Evolutionary conservation across 2,329 filamentous ascomycete genomes (phyloP).

Genomic region (Ustilaginoidea virens): DNA sequence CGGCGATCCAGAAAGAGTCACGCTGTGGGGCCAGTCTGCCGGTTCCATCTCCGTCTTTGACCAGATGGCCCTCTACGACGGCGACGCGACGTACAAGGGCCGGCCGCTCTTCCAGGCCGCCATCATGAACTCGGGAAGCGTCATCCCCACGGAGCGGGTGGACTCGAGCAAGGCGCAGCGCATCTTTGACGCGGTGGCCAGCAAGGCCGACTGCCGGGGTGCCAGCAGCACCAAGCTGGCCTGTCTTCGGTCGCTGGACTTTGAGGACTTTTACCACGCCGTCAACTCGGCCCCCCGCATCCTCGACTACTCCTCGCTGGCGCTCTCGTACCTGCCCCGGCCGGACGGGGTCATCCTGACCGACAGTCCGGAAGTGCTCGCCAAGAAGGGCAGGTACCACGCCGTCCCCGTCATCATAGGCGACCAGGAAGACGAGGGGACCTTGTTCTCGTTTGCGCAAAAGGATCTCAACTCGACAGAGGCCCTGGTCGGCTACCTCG

Average conservation of each 20-base stretch:
- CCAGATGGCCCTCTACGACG: too few species aligned
- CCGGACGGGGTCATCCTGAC: slow-evolving; percentile 1
- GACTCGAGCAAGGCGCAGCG: slow-evolving; percentile 1
- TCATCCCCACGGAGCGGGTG: neutral
- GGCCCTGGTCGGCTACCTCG: slow-evolving; percentile 46
- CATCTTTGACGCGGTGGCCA: slow-evolving; percentile 1
- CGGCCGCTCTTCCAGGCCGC: slow-evolving; percentile 3
- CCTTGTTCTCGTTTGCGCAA: neutral
- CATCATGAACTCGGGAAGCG: slow-evolving; percentile 5
- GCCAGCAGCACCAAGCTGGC: neutral
- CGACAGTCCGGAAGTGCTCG: neutral
- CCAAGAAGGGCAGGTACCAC: too few species aligned
- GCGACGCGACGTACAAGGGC: neutral
- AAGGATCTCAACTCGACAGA: slow-evolving; percentile 37
- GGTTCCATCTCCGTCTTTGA: slow-evolving; percentile 37
- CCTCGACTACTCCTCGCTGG: neutral
- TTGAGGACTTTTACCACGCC: too few species aligned
- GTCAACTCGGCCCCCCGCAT: neutral
- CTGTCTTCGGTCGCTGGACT: slow-evolving; percentile 4
- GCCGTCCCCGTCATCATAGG: slow-evolving; percentile 4
- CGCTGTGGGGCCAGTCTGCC: slow-evolving; percentile 42
- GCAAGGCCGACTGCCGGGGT: neutral
- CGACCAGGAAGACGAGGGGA: slow-evolving; percentile 2
- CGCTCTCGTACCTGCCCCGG: slow-evolving; percentile 1
- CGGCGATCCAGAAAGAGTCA: slow-evolving; percentile 44